Evolutionary conservation across 2,329 filamentous ascomycete species (phyloP).

Genomic region (Claviceps capensis): DNA sequence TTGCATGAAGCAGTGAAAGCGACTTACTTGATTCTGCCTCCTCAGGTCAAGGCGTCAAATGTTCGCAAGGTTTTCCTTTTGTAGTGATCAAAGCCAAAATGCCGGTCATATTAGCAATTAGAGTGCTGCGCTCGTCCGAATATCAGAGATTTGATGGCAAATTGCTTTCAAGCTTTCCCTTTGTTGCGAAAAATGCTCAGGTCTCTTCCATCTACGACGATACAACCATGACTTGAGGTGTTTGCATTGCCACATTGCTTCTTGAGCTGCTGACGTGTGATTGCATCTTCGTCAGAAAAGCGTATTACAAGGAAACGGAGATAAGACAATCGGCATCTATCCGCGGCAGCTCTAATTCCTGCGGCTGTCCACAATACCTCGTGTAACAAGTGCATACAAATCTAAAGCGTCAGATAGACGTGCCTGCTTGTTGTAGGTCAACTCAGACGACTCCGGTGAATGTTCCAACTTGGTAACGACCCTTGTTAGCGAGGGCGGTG

Average conservation of each 20-base stretch:
- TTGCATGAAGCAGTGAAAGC: neutral
- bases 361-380: neutral
- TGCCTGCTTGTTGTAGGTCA: neutral
- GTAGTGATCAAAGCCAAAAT: neutral
- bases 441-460: no score
- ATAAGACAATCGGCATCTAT: neutral
- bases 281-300: slow-evolving; percentile 8
- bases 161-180: neutral
- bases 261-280: neutral
- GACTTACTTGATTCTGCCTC: neutral
- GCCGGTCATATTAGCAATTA: neutral
- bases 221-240: slow-evolving; percentile 7
- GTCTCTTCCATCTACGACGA: neutral
- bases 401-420: neutral
- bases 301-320: neutral
- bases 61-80: neutral
- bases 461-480: no score
- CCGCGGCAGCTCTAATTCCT: neutral
- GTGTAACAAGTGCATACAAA: neutral
- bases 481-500: neutral
- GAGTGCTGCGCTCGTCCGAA: neutral
- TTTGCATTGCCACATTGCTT: slow-evolving; percentile 2
- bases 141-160: neutral
- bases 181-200: neutral
- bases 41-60: neutral